Conservation (phyloP, 805 yeast genomes). For the Cyberlindnera mississippiensis region DNA sequence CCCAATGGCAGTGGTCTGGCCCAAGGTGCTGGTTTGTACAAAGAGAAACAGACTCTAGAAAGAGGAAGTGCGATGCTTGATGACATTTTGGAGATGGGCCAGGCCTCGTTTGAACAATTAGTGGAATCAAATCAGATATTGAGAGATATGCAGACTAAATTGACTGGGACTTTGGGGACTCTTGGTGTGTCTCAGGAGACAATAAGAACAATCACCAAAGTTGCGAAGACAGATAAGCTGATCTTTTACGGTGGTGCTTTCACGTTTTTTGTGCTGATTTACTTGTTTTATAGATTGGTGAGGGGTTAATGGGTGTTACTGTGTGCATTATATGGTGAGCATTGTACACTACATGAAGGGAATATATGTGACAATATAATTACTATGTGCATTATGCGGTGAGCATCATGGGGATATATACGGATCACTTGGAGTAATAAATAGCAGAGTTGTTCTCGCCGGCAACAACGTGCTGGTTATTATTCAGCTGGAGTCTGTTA, state of each 20-base stretch:
- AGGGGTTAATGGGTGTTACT: neutral
- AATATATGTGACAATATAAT: too few relatives aligned
- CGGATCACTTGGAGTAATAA: constrained; percentile 47
- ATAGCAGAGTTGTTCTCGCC: constrained; percentile 62
- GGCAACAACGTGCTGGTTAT: constrained; percentile 57
- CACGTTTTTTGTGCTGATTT: constrained; percentile 61
- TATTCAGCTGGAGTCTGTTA: constrained; percentile 45
- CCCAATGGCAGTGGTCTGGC: neutral
- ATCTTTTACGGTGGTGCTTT: constrained; percentile 74
- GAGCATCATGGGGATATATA: too few relatives aligned
- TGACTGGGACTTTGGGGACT: constrained; percentile 69
- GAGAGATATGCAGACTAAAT: constrained; percentile 38
- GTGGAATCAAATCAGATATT: constrained; percentile 79
- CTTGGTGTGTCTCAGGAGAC: constrained; percentile 87
- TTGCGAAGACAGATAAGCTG: constrained; percentile 84
- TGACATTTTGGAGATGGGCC: constrained; percentile 86
- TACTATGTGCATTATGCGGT: too few relatives aligned
- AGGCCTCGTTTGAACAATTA: constrained; percentile 77
- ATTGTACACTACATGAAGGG: too few relatives aligned
- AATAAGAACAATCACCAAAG: constrained; percentile 69
- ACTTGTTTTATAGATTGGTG: constrained; percentile 62
- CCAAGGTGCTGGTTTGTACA: constrained; percentile 56
- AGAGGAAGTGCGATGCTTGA: constrained; percentile 82
- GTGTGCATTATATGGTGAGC: too few relatives aligned
- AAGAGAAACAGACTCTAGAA: constrained; percentile 60